Evolutionary conservation across 306 rosid genomes (phyloP), one percentile per base, ranked within the genome.

Genomic region (Lathyrus tuberosus): DNA sequence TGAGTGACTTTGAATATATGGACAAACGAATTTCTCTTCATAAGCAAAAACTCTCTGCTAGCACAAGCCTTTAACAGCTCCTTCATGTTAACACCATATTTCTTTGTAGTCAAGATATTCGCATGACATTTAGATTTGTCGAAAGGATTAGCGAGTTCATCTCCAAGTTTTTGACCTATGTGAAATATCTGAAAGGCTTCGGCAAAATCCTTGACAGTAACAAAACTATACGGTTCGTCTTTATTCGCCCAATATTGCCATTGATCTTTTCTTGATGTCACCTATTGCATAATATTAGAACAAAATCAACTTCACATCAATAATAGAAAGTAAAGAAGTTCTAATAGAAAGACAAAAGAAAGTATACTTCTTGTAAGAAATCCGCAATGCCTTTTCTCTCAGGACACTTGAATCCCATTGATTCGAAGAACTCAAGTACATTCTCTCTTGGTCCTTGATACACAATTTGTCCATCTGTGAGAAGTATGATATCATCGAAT

Each of bases 11-110:
- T 90, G 88, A 93, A 93, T 69, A 90, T 74, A 82, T 85, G 81
- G 33, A 86, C 89, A 78, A 90, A 90, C 10, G 89, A 84, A 79
- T 90, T 93, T 84, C 97, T 76, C 82, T 86, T 93, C 96, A 93
- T 93, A 37, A 93, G 97, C 79, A 93, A 77, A 74, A 81, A 69
- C 57, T 90, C 98, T 83, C 98, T 81, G 67, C 87, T 70, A 47
- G 86, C 75, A 71, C 96, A 90, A 48, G 98, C 97, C 70, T 40
- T 84, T 13, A 90, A 75, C 7, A 90, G 60, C 76, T 90, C 98
- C 80, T 72, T 86, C 72, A 26, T 88, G 81, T 73, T 73, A 71
- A 81, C 86, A 67, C 96, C 96, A 52, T 86, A 93, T 74, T 81
- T 86, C 67, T 79, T 85, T 6, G 84, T 66, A 70, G 94, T 85